Evolutionary conservation across 169 alveolate genomes (phyloP).

Genomic region (Plasmodium falciparum): DNA sequence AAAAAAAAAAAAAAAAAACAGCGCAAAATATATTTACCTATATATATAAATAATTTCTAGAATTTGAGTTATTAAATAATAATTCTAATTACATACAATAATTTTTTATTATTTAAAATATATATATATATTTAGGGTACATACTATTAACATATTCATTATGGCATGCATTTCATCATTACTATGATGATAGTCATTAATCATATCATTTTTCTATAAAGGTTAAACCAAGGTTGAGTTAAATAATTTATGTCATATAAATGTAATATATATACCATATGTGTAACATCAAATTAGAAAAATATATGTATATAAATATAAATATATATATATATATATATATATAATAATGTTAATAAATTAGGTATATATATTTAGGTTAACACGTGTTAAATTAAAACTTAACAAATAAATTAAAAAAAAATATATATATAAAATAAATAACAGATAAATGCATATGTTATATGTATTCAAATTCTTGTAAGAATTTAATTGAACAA

Average conservation of each 20-base stretch:
- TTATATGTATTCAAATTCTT: too few species aligned
- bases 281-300: too few species aligned
- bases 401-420: background rate
- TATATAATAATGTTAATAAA: too few species aligned
- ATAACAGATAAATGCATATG: too few species aligned
- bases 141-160: conserved; percentile 56
- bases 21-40: background rate
- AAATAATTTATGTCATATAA: background rate
- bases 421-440: background rate
- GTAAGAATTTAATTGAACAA: too few species aligned
- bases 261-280: too few species aligned
- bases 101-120: background rate
- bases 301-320: too few species aligned
- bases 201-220: conserved; percentile 34
- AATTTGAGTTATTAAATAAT: background rate
- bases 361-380: too few species aligned
- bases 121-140: conserved; percentile 17
- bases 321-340: too few species aligned
- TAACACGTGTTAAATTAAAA: too few species aligned
- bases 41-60: too few species aligned
- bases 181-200: conserved; percentile 1
- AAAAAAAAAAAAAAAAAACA: conserved; percentile 7
- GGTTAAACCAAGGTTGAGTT: conserved; percentile 10
- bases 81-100: background rate
- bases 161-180: conserved; percentile 25